These are phyloP conservation scores for Trametes cubensis DNA, from an alignment of 768 basidiomycete genomes.

Conservation along the genomic window DNA sequence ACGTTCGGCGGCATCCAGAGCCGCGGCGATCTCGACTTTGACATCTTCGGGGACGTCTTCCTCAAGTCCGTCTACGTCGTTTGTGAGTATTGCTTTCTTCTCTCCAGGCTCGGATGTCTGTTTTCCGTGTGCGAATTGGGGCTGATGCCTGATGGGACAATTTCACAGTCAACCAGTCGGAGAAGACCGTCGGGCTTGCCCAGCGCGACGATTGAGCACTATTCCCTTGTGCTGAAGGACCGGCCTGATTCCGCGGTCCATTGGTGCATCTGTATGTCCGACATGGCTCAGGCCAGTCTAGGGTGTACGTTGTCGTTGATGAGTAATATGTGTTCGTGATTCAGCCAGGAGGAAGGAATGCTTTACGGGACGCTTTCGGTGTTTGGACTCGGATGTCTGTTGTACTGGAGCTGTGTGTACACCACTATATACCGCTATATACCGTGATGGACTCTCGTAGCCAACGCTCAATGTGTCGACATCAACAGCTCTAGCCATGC, in stretches of 20 bases:
- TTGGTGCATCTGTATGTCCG: not conserved
- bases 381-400: not conserved
- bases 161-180: constrained; percentile 32
- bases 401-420: not conserved
- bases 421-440: not conserved
- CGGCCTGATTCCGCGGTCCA: too few species aligned
- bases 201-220: constrained; percentile 30
- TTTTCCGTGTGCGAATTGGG: too few species aligned
- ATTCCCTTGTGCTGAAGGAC: not conserved
- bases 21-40: constrained; percentile 35
- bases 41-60: constrained; percentile 40
- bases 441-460: too few species aligned
- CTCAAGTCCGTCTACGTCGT: constrained; percentile 38
- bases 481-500: too few species aligned
- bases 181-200: constrained; percentile 33
- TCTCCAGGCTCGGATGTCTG: too few species aligned
- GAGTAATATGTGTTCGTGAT: too few species aligned
- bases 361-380: too few species aligned
- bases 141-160: not conserved
- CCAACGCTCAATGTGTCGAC: too few species aligned
- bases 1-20: constrained; percentile 36
- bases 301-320: too few species aligned
- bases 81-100: constrained; percentile 29
- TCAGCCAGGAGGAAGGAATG: too few species aligned
- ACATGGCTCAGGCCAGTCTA: too few species aligned